phyloP scores from a whole-genome alignment of 2,329 filamentous ascomycete species.

The Trichoderma brevicompactum region DNA sequence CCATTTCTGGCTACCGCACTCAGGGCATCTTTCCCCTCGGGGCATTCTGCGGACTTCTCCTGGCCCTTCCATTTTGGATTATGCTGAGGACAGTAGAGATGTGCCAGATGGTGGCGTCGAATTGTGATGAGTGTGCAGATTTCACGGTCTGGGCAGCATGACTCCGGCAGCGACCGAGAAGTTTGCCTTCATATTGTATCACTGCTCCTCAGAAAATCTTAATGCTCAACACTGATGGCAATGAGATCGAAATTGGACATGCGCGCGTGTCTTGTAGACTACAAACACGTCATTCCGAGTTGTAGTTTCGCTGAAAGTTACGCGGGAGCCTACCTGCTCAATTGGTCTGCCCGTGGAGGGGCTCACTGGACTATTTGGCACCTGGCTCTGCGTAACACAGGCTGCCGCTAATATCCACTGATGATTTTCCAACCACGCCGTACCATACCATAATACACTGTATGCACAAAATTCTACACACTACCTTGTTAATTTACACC shows the following conservation, averaged over 20 bases:
- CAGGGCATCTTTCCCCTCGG: constrained; percentile 58
- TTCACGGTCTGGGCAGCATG: constrained; percentile 2
- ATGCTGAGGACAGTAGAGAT: neutral
- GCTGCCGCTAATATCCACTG: too few species aligned
- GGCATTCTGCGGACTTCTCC: constrained; percentile 56
- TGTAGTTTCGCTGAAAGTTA: neutral
- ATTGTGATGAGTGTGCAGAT: constrained; percentile 3
- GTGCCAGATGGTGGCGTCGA: neutral
- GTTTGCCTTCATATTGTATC: constrained; percentile 19
- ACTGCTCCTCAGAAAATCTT: neutral
- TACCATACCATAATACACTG: too few species aligned
- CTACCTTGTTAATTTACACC: neutral
- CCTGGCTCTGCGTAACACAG: too few species aligned
- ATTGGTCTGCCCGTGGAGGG: too few species aligned
- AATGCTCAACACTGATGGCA: neutral
- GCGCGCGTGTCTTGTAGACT: too few species aligned
- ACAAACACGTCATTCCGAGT: too few species aligned
- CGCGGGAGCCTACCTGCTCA: too few species aligned
- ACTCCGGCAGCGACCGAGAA: neutral
- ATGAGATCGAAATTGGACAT: neutral
- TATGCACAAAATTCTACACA: neutral
- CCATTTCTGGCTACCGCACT: constrained; percentile 73
- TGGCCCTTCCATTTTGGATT: constrained; percentile 45
- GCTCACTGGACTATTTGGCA: too few species aligned
- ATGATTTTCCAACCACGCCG: too few species aligned